A percentile compares a stretch with the other conserved stretches of the same genome.
Evolutionary conservation across 2,329 filamentous ascomycete genomes (phyloP).

Genomic region (Verticillium klebahnii): DNA sequence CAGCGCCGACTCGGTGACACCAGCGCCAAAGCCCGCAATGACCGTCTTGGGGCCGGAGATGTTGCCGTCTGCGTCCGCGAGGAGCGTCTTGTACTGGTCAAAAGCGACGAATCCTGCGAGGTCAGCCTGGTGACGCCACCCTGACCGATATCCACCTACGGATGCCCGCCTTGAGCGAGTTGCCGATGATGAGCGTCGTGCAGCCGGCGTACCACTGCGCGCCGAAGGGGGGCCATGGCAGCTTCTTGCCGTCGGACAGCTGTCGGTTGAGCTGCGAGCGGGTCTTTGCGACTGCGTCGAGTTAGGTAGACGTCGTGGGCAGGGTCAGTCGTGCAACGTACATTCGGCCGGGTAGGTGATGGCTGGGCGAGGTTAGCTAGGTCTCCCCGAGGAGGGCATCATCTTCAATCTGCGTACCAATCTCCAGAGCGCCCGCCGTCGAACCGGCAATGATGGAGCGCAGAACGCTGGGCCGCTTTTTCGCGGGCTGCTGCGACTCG

Average conservation of each 20-base stretch:
- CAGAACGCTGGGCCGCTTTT: constrained; percentile 66
- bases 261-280: constrained; percentile 87
- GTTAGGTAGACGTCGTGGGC: constrained; percentile 3
- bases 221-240: constrained; percentile 93
- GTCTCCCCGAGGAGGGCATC: not conserved
- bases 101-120: constrained; percentile 81
- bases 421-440: constrained; percentile 91
- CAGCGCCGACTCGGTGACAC: constrained; percentile 86
- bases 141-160: constrained; percentile 49
- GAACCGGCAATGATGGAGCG: constrained; percentile 90
- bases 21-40: constrained; percentile 88
- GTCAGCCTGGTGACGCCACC: not conserved
- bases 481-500: constrained; percentile 22
- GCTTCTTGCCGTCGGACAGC: constrained; percentile 75
- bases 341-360: constrained; percentile 95
- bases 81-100: constrained; percentile 82
- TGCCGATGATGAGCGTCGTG: constrained; percentile 93
- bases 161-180: constrained; percentile 93
- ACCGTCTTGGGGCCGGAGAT: constrained; percentile 89
- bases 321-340: constrained; percentile 35
- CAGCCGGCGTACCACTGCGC: constrained; percentile 96
- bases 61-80: constrained; percentile 80
- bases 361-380: constrained; percentile 36
- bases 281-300: constrained; percentile 76
- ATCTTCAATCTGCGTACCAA: constrained; percentile 51